phyloP scores from a whole-genome alignment of 2,329 filamentous ascomycete species.

The Fusarium camptoceras region DNA sequence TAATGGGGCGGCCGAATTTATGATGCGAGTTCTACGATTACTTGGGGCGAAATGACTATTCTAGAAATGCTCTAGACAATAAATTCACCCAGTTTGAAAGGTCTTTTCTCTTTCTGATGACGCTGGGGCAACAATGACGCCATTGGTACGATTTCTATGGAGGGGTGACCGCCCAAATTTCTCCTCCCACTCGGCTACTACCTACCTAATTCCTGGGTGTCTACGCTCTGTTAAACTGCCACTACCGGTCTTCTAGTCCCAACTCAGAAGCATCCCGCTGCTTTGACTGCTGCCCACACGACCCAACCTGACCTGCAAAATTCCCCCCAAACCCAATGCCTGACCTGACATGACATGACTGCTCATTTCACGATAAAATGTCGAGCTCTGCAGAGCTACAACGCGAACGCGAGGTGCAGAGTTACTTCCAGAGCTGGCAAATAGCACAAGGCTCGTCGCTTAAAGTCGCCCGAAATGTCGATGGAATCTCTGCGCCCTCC shows the following conservation, averaged over 20 bases:
- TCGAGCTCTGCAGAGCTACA: slow-evolving; percentile 45
- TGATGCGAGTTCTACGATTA: background rate
- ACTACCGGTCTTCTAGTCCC: background rate
- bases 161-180: slow-evolving; percentile 20
- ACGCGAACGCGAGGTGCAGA: slow-evolving; percentile 50
- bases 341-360: slow-evolving; percentile 20
- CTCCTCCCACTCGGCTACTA: background rate
- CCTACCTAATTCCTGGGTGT: background rate
- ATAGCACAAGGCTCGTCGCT: slow-evolving; percentile 49
- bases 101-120: slow-evolving; percentile 8
- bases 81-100: background rate
- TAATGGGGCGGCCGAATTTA: background rate
- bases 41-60: slow-evolving; percentile 4
- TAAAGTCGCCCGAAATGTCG: slow-evolving; percentile 49
- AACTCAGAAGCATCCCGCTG: background rate
- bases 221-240: background rate
- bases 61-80: slow-evolving; percentile 20
- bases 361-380: slow-evolving; percentile 27
- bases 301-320: slow-evolving; percentile 7
- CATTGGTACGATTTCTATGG: slow-evolving; percentile 3
- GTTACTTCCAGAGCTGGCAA: slow-evolving; percentile 49
- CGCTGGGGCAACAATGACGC: slow-evolving; percentile 32
- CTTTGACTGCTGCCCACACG: background rate
- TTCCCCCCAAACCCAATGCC: background rate
- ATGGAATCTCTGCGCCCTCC: slow-evolving; percentile 47